Conservation (phyloP, 768 basidiomycete genomes). For the Pisolithus orientalis region DNA sequence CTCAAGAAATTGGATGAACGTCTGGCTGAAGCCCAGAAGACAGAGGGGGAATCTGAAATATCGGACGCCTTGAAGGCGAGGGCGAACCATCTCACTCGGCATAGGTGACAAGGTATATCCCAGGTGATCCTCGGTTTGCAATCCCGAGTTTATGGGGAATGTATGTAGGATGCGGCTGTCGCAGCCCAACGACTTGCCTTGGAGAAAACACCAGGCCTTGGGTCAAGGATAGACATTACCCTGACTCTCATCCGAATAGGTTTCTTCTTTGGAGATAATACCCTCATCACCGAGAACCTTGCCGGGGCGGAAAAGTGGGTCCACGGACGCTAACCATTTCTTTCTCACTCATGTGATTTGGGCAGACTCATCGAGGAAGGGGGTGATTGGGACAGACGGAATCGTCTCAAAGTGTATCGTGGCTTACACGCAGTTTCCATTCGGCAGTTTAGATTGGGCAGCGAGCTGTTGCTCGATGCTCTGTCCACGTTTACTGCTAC, state of each 20-base stretch:
- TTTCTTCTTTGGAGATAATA: conserved; percentile 80
- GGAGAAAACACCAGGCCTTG: conserved; percentile 88
- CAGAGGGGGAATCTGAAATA: conserved; percentile 63
- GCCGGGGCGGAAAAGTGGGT: conserved; percentile 76
- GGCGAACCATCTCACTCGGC: conserved; percentile 80
- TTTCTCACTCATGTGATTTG: not conserved
- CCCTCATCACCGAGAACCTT: conserved; percentile 65
- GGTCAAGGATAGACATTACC: conserved; percentile 88
- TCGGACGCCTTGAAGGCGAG: conserved; percentile 33
- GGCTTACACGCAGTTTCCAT: conserved; percentile 76
- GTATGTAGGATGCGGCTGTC: conserved; percentile 69
- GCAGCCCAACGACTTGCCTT: conserved; percentile 79
- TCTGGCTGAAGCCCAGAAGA: too few species aligned
- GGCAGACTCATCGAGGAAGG: too few species aligned
- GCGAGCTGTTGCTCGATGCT: conserved; percentile 84
- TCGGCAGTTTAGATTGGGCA: conserved; percentile 78
- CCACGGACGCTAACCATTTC: conserved; percentile 26
- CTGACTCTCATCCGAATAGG: conserved; percentile 86
- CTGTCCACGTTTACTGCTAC: conserved; percentile 92
- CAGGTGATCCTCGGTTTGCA: conserved; percentile 21
- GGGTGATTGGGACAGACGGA: too few species aligned
- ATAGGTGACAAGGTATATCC: conserved; percentile 45
- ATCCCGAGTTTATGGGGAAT: conserved; percentile 6
- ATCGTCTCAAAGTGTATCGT: conserved; percentile 23
- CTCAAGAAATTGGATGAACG: conserved; percentile 58